These are phyloP conservation scores for Boletus rubroflammeus DNA, from an alignment of 768 basidiomycete species.

Conservation along the genomic window DNA sequence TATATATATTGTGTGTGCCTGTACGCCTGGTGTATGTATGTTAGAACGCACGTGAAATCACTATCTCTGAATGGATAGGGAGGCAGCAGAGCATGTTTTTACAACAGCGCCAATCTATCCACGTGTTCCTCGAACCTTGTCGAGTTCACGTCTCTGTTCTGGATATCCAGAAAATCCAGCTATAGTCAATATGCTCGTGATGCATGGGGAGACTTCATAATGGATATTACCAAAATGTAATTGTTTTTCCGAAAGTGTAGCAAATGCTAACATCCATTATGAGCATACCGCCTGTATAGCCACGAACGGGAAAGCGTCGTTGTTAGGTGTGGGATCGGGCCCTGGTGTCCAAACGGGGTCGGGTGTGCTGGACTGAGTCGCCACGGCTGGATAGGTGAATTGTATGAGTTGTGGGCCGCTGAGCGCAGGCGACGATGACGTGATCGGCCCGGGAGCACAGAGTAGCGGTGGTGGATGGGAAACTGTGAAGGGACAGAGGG, in stretches of 20 bases:
- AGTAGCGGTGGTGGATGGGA: background rate
- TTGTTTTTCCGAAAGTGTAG: too few species aligned
- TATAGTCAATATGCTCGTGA: background rate
- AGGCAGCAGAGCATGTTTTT: background rate
- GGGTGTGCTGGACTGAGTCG: too few species aligned
- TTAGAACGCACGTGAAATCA: background rate
- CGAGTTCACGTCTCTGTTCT: background rate
- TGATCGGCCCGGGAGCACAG: background rate
- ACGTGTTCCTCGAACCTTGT: background rate
- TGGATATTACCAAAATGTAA: background rate
- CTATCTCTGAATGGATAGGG: background rate
- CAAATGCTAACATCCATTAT: too few species aligned
- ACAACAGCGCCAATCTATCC: background rate
- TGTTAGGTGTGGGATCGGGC: too few species aligned
- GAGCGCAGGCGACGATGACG: background rate
- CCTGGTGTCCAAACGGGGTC: too few species aligned
- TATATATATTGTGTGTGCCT: background rate
- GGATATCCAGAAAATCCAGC: background rate
- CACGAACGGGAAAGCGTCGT: background rate
- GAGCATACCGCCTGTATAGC: background rate
- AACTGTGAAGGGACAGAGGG: too few species aligned
- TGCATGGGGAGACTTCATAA: background rate
- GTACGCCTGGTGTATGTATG: background rate
- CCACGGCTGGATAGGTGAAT: background rate
- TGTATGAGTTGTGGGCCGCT: background rate